Base-by-base conservation (phyloP, 164 flowering plant species). In the Brasenia schreberi region DNA sequence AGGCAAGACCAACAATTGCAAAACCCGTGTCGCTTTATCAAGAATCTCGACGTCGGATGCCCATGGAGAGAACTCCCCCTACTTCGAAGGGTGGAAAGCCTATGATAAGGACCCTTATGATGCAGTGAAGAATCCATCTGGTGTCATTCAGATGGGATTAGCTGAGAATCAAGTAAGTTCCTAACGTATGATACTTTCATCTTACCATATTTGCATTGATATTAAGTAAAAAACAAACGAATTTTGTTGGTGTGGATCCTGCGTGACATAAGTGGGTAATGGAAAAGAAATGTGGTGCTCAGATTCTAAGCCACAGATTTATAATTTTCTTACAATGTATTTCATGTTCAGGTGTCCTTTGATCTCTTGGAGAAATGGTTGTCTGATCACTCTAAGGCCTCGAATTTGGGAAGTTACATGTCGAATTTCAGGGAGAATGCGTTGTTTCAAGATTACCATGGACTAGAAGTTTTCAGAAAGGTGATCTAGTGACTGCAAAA, bases 141-240 rank as follows among this genome's bases (percentile, higher is more conserved):
- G 89, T 1, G 62, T 86, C 65, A 77, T 88, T 59, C 86, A 88
- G 78, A 87, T 88, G 62, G 90, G 94, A 14, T 71, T 88, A 64
- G 73, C 90, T 16, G 94, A 86, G 67, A 88, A 86, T 73, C 76
- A 76, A 75, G 91, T 88, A 52, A 63, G 62, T 16, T 45, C 4
- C 56, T 33, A 3, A 33, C 3, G 39, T 33, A 33, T 33, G 39
- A 33, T 33, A 33, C 39, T 33, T 33, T 33, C 39, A 23, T 23
- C 27, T 23, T 23, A 23, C 0, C 27, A 23, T 23, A 2, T 0
- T 0, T 23, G 27, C 27, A 0, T 23, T 23, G 27, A 23, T 23
- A 23, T 23, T 23, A 23, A 23, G 27, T 23, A 23, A 2, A 23
- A 23, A 23, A 23, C 27, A 33, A 33, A 33, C 39, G 4, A 33